Percentiles rank a stretch among this genome's conserved stretches.
phyloP scores from a whole-genome alignment of 176 grass and related monocot genomes.

The Tuctoria greenei region DNA sequence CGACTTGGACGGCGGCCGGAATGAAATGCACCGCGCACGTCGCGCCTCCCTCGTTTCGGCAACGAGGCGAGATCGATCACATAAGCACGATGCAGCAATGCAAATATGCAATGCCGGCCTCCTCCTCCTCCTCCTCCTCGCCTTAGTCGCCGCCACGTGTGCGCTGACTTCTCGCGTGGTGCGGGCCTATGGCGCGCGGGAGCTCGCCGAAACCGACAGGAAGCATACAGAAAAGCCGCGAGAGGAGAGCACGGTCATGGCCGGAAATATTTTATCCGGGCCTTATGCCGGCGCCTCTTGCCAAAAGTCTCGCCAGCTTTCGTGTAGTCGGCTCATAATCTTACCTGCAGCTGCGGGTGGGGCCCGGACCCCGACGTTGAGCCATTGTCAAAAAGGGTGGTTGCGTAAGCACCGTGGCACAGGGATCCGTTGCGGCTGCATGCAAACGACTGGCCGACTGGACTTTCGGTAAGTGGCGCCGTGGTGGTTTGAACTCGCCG shows the following conservation, averaged over 20 bases:
- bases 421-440: too few relatives aligned
- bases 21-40: not conserved
- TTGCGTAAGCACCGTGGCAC: too few relatives aligned
- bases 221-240: conserved; percentile 10
- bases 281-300: conserved; percentile 27
- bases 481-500: too few relatives aligned
- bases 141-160: conserved; percentile 35
- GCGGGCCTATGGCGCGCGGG: conserved; percentile 12
- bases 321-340: conserved; percentile 1
- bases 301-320: not conserved
- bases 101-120: not conserved
- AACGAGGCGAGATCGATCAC: too few relatives aligned
- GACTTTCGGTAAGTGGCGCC: too few relatives aligned
- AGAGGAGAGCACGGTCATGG: not conserved
- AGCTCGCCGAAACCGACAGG: conserved; percentile 32
- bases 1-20: too few relatives aligned
- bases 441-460: too few relatives aligned
- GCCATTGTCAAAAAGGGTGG: not conserved
- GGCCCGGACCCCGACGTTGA: not conserved
- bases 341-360: conserved; percentile 26
- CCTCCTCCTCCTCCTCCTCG: not conserved
- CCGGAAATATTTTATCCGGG: not conserved
- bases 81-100: not conserved
- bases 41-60: too few relatives aligned
- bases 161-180: conserved; percentile 38